A percentile compares a stretch with the other conserved stretches of the same genome.
These are phyloP conservation scores for Arabidopsis lyrata DNA, from an alignment of 441 rosid genomes.

Conservation along the genomic window DNA sequence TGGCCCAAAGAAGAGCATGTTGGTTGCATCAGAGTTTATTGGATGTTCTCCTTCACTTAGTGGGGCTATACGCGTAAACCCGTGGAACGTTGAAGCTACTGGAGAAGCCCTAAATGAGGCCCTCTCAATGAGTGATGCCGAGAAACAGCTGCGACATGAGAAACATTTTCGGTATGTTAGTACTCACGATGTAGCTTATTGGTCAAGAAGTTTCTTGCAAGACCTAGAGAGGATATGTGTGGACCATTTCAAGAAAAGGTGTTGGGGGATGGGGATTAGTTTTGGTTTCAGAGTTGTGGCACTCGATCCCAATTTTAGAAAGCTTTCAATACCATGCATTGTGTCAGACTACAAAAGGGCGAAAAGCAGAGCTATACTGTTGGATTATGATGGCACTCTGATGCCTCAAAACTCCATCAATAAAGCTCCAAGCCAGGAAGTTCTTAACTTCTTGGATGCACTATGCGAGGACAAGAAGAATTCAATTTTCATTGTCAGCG, in stretches of 20 bases:
- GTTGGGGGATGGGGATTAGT: slow-evolving; percentile 62
- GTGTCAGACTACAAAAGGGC: slow-evolving; percentile 54
- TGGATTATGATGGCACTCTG: slow-evolving; percentile 64
- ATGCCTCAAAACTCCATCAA: slow-evolving; percentile 55
- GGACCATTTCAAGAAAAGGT: slow-evolving; percentile 55
- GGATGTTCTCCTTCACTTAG: slow-evolving; percentile 58
- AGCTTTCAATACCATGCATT: slow-evolving; percentile 52
- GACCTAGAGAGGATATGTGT: slow-evolving; percentile 59
- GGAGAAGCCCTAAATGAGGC: slow-evolving; percentile 55
- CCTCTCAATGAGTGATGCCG: slow-evolving; percentile 46
- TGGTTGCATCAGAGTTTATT: slow-evolving; percentile 60
- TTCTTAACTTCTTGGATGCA: slow-evolving; percentile 48
- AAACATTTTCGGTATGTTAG: slow-evolving; percentile 53
- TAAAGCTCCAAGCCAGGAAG: slow-evolving; percentile 53
- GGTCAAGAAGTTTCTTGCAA: slow-evolving; percentile 64
- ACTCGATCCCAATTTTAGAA: slow-evolving; percentile 56
- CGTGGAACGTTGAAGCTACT: slow-evolving; percentile 57
- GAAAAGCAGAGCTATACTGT: slow-evolving; percentile 55
- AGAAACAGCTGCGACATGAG: slow-evolving; percentile 54
- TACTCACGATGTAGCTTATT: slow-evolving; percentile 57
- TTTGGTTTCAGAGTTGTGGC: slow-evolving; percentile 57
- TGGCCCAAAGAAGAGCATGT: slow-evolving; percentile 58
- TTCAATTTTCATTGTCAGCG: slow-evolving; percentile 56
- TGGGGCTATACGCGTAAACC: slow-evolving; percentile 58
- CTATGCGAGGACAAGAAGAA: slow-evolving; percentile 55